These are phyloP conservation scores for Periconia sp. DNA, from an alignment of 2,329 filamentous ascomycete genomes.

Conservation along the genomic window DNA sequence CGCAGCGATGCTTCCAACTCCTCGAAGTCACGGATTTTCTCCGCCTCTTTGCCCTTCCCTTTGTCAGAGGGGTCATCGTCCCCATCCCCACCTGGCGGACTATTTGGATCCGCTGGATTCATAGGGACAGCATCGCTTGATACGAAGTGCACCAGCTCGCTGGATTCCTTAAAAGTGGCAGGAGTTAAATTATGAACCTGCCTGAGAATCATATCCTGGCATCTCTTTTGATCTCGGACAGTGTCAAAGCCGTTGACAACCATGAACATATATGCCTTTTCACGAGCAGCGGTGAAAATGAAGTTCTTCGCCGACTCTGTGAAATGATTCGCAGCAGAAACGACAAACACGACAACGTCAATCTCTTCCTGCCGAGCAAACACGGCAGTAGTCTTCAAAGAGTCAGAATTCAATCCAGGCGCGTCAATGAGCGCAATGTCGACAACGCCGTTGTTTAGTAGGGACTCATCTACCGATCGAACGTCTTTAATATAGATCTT, in stretches of 20 bases:
- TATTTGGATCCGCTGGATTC: constrained; percentile 57
- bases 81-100: constrained; percentile 42
- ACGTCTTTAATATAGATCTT: constrained; percentile 96
- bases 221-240: constrained; percentile 89
- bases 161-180: constrained; percentile 87
- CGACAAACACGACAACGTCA: constrained; percentile 97
- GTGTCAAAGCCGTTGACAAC: constrained; percentile 97
- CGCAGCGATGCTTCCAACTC: constrained; percentile 86
- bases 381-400: constrained; percentile 94
- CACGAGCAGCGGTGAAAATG: constrained; percentile 90
- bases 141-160: constrained; percentile 95
- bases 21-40: constrained; percentile 89
- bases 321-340: constrained; percentile 97
- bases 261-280: constrained; percentile 99
- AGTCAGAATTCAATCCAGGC: constrained; percentile 93
- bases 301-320: constrained; percentile 98
- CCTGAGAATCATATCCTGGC: constrained; percentile 90
- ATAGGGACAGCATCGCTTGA: constrained; percentile 94
- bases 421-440: constrained; percentile 98
- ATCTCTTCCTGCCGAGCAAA: constrained; percentile 98
- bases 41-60: constrained; percentile 73
- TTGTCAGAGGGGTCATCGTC: constrained; percentile 54
- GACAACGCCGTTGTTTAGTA: constrained; percentile 96
- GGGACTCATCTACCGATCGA: constrained; percentile 85
- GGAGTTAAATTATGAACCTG: constrained; percentile 89